A percentile compares a stretch with the other conserved stretches of the same genome.
phyloP scores from a whole-genome alignment of 2,329 filamentous ascomycete species.

The Gyromitra esculenta region DNA sequence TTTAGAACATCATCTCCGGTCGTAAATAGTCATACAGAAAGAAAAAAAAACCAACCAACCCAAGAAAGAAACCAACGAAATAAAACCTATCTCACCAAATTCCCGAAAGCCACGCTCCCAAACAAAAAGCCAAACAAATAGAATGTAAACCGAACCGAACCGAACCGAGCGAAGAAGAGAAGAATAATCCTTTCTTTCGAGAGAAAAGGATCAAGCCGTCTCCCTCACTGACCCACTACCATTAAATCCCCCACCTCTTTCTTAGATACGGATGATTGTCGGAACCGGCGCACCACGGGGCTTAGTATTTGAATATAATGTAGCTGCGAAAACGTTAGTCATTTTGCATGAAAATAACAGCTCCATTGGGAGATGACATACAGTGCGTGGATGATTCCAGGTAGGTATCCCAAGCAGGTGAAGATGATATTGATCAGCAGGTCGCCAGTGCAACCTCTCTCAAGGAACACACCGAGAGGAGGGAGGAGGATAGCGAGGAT shows the following conservation, averaged over 20 bases:
- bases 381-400: conserved; percentile 88
- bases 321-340: conserved; percentile 64
- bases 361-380: conserved; percentile 64
- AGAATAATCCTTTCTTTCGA: not conserved
- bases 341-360: not conserved
- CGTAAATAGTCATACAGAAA: conserved; percentile 43
- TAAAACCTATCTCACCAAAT: conserved; percentile 46
- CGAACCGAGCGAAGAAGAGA: conserved; percentile 23
- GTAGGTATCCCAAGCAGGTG: conserved; percentile 63
- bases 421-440: conserved; percentile 74
- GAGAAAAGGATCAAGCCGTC: not conserved
- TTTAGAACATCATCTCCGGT: conserved; percentile 30
- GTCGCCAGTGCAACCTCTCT: conserved; percentile 87
- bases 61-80: conserved; percentile 40
- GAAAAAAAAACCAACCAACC: conserved; percentile 33
- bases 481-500: conserved; percentile 90
- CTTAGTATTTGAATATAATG: conserved; percentile 89
- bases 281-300: not conserved
- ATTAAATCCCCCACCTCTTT: conserved; percentile 15
- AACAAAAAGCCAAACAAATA: conserved; percentile 23
- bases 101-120: conserved; percentile 37
- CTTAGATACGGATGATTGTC: conserved; percentile 10
- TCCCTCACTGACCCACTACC: conserved; percentile 11
- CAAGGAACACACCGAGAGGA: conserved; percentile 91
- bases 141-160: conserved; percentile 26